phyloP scores from a whole-genome alignment of 2,329 filamentous ascomycete species.

The Diaporthe amygdali region DNA sequence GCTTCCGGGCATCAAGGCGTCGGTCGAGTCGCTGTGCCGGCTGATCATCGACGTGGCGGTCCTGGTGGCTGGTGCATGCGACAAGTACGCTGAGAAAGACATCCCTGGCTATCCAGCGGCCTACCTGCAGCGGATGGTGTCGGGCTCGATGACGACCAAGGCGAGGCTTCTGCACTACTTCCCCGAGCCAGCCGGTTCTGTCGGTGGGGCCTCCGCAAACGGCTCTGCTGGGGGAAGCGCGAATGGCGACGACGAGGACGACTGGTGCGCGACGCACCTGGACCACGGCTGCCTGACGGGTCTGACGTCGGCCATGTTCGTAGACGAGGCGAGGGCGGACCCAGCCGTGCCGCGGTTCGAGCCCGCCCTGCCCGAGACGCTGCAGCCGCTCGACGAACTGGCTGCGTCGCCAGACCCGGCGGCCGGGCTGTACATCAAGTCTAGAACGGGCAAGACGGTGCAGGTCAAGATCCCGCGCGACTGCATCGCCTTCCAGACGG shows the following conservation, averaged over 20 bases:
- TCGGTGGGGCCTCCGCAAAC: slow-evolving; percentile 31
- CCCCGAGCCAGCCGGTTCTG: slow-evolving; percentile 55
- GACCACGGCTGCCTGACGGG: slow-evolving; percentile 95
- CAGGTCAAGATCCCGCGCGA: slow-evolving; percentile 92
- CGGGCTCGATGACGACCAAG: slow-evolving; percentile 86
- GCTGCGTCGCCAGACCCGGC: slow-evolving; percentile 77
- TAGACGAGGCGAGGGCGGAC: slow-evolving; percentile 69
- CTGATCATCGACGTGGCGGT: slow-evolving; percentile 90
- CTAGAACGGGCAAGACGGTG: slow-evolving; percentile 79
- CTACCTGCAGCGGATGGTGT: slow-evolving; percentile 87
- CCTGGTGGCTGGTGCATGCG: slow-evolving; percentile 88
- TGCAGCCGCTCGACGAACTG: slow-evolving; percentile 71
- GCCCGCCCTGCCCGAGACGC: slow-evolving; percentile 39
- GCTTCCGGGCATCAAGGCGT: slow-evolving; percentile 76
- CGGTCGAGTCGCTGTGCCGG: slow-evolving; percentile 76
- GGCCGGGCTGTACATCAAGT: slow-evolving; percentile 93
- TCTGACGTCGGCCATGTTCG: slow-evolving; percentile 93
- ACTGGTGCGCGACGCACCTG: slow-evolving; percentile 92
- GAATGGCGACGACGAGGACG: slow-evolving; percentile 66
- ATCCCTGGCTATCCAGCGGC: slow-evolving; percentile 77
- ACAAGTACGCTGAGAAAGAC: slow-evolving; percentile 80
- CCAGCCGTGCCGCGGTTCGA: slow-evolving; percentile 37
- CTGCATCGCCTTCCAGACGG: slow-evolving; percentile 95
- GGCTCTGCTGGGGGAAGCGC: slow-evolving; percentile 37
- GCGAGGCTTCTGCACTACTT: slow-evolving; percentile 94